Evolutionary conservation across 805 yeast genomes (phyloP), one percentile per base, ranked within the genome.

Genomic region (Monosporozyma yasuniensis): DNA sequence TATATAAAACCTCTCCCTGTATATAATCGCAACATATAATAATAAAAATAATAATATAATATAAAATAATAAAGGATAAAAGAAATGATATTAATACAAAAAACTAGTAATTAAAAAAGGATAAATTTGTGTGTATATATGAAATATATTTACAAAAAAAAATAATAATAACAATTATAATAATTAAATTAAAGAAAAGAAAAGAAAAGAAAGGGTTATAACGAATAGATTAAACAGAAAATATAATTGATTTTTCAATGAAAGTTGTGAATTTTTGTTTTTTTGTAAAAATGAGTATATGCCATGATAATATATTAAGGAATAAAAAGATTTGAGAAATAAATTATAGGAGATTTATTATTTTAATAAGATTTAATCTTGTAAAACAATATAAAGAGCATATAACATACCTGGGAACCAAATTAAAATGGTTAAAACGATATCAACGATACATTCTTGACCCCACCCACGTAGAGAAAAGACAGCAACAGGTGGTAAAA

Each of bases 391-490:
- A 69, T 80, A 84, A 56, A 83, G 66, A 48, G 91, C 91, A 64
- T 84, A 87, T 57, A 84, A 68, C 69, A 84, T 83, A 71, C 83
- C 90, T 61, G 93, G 93, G 82, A 84, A 82, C 65, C 77, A 81
- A 54, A 68, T 67, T 53, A 57, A 52, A 46, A 59, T 59, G 25
- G 69, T 63, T 59, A 81, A 74, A 52, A 82, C 65, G 56, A 81
- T 62, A 73, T 83, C 84, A 63, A 84, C 75, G 66, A 83, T 69
- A 61, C 84, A 78, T 47, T 76, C 84, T 47, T 74, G 71, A 56
- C 85, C 79, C 56, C 79, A 73, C 54, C 91, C 93, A 58, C 74
- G 76, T 55, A 74, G 77, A 75, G 84, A 67, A 67, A 79, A 83
- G 54, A 84, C 93, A 34, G 90, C 86, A 58, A 84, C 74, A 47